These are phyloP conservation scores for Vitis hybrid DNA, from an alignment of 177 flowering plant genomes.

Conservation along the genomic window DNA sequence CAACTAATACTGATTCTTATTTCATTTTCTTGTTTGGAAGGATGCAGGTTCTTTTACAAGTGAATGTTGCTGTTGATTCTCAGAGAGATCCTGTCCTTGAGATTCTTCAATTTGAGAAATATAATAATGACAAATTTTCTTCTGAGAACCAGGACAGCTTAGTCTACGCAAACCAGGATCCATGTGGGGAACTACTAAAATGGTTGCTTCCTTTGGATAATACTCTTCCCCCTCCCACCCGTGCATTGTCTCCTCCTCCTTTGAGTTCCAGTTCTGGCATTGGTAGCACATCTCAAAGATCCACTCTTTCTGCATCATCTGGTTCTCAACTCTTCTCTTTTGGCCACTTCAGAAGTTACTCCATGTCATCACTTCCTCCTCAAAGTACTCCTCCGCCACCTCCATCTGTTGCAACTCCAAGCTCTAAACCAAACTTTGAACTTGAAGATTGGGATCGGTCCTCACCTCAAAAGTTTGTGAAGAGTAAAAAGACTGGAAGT, in stretches of 20 bases:
- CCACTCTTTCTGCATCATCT: constrained; percentile 53
- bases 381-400: constrained; percentile 48
- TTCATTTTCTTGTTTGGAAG: constrained; percentile 64
- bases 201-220: constrained; percentile 95
- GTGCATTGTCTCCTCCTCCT: constrained; percentile 68
- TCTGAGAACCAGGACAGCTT: constrained; percentile 31
- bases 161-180: constrained; percentile 43
- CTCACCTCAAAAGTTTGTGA: constrained; percentile 47
- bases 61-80: constrained; percentile 70
- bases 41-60: constrained; percentile 95
- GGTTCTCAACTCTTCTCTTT: constrained; percentile 85
- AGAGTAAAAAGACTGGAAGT: constrained; percentile 46
- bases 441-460: constrained; percentile 73
- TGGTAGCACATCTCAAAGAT: constrained; percentile 49
- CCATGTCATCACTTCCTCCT: constrained; percentile 95
- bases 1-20: constrained; percentile 37
- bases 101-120: constrained; percentile 93
- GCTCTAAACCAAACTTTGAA: constrained; percentile 57
- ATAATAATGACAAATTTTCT: constrained; percentile 34
- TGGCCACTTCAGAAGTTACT: constrained; percentile 88
- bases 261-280: constrained; percentile 48
- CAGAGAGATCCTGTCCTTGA: constrained; percentile 76
- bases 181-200: constrained; percentile 75
- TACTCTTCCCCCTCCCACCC: constrained; percentile 55
- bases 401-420: constrained; percentile 41